Conservation (phyloP, 305 asterid genomes). For the Fraxinus dipetala region DNA sequence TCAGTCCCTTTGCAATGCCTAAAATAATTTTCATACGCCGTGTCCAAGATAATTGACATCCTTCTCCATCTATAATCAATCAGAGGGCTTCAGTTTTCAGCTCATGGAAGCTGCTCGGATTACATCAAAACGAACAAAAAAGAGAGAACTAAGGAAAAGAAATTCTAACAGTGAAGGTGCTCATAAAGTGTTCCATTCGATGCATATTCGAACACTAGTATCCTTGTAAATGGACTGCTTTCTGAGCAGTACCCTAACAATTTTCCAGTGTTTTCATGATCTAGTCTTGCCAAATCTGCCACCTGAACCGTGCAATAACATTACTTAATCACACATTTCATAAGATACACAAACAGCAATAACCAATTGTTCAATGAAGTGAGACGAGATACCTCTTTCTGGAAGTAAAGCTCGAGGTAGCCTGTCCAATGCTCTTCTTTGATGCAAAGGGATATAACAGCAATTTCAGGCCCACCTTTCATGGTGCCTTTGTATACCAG, state of each 20-base stretch:
- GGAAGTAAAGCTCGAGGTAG: constrained; percentile 83
- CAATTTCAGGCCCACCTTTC: constrained; percentile 86
- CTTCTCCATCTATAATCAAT: constrained; percentile 71
- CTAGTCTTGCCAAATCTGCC: constrained; percentile 77
- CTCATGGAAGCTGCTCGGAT: constrained; percentile 11
- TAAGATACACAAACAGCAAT: neutral
- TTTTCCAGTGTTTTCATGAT: constrained; percentile 71
- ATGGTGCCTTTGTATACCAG: constrained; percentile 81
- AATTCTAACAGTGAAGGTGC: constrained; percentile 79
- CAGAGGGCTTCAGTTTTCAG: neutral
- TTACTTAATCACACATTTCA: constrained; percentile 5
- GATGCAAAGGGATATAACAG: constrained; percentile 80
- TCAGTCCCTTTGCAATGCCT: constrained; percentile 83
- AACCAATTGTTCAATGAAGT: neutral
- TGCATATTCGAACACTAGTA: constrained; percentile 91
- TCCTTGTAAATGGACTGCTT: constrained; percentile 77
- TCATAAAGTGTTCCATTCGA: constrained; percentile 90
- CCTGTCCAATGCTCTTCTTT: constrained; percentile 90
- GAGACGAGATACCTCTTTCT: constrained; percentile 55
- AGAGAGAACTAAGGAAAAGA: neutral
- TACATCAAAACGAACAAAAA: neutral
- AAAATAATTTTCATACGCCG: constrained; percentile 82
- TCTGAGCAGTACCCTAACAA: constrained; percentile 87
- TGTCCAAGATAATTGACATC: constrained; percentile 90
- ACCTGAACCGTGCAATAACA: constrained; percentile 46